Conservation (phyloP, 2,329 filamentous ascomycete species). For the Orbilia brochopaga region DNA sequence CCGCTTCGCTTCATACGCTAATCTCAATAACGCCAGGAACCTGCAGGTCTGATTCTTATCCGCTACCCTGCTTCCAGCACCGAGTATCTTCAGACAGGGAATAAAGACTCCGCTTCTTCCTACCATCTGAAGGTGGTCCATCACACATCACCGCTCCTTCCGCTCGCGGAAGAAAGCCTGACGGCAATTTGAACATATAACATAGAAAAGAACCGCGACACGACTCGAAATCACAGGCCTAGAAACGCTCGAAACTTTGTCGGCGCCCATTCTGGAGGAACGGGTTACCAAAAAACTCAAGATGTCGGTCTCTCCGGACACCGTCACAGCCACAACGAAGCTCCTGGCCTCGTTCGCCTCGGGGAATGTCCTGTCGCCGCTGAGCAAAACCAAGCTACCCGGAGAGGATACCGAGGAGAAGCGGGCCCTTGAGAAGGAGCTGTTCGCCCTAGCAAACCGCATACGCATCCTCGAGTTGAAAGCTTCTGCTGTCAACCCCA, state of each 20-base stretch:
- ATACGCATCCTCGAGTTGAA: constrained; percentile 83
- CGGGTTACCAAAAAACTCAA: constrained; percentile 55
- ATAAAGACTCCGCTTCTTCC: constrained; percentile 2
- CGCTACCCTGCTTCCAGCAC: not conserved
- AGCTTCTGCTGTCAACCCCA: constrained; percentile 63
- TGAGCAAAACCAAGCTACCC: constrained; percentile 71
- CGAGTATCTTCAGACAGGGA: not conserved
- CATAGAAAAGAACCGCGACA: constrained; percentile 9
- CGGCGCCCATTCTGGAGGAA: constrained; percentile 44
- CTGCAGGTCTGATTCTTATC: constrained; percentile 5
- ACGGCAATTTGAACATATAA: constrained; percentile 1
- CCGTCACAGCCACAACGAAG: constrained; percentile 60
- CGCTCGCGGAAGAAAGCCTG: constrained; percentile 1
- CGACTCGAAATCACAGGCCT: not conserved
- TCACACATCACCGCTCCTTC: not conserved
- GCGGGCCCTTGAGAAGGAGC: constrained; percentile 77
- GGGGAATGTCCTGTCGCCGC: constrained; percentile 56
- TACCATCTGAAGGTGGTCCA: not conserved
- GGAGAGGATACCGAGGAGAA: constrained; percentile 79
- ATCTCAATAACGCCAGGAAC: not conserved
- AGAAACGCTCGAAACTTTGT: not conserved
- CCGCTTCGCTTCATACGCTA: not conserved
- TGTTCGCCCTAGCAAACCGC: constrained; percentile 76
- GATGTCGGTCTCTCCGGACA: constrained; percentile 62
- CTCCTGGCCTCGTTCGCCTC: constrained; percentile 61